A percentile compares a stretch with the other conserved stretches of the same genome.
Conservation (phyloP, 2,329 filamentous ascomycete genomes). For the Colletotrichum caudatum region DNA sequence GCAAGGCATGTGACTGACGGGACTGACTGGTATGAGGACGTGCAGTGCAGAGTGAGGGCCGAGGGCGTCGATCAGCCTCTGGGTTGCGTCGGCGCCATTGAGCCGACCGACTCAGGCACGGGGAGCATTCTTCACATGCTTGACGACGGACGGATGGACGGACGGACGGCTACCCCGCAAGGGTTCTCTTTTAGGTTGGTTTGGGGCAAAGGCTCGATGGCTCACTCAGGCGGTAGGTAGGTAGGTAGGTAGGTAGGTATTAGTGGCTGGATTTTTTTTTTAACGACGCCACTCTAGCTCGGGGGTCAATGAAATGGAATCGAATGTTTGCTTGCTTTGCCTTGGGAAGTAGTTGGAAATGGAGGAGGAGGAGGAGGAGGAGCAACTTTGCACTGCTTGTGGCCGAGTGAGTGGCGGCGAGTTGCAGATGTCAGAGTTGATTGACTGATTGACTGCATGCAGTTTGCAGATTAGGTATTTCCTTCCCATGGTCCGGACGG, state of each 20-base stretch:
- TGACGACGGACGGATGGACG: neutral
- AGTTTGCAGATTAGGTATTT: constrained; percentile 12
- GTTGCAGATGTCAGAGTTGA: constrained; percentile 31
- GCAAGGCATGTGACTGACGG: constrained; percentile 22
- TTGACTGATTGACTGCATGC: constrained; percentile 2
- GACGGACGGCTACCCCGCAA: constrained; percentile 24
- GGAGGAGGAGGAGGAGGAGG: neutral
- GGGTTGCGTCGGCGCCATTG: constrained; percentile 4
- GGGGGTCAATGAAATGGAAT: neutral
- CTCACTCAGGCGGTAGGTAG: neutral
- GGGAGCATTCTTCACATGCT: constrained; percentile 39
- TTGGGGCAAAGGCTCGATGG: neutral
- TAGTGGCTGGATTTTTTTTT: neutral
- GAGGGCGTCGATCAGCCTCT: constrained; percentile 12
- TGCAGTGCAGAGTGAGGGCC: constrained; percentile 20
- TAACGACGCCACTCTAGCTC: neutral
- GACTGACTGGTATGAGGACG: constrained; percentile 29
- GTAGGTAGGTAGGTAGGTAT: no score
- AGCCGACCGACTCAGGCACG: constrained; percentile 35
- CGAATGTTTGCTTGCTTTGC: neutral
- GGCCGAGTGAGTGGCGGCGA: neutral
- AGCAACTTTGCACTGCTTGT: neutral
- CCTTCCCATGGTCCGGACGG: constrained; percentile 27
- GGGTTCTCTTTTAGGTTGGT: constrained; percentile 2
- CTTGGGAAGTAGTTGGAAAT: neutral